Conservation (phyloP, 2,329 filamentous ascomycete species). For the Orbilia brochopaga region DNA sequence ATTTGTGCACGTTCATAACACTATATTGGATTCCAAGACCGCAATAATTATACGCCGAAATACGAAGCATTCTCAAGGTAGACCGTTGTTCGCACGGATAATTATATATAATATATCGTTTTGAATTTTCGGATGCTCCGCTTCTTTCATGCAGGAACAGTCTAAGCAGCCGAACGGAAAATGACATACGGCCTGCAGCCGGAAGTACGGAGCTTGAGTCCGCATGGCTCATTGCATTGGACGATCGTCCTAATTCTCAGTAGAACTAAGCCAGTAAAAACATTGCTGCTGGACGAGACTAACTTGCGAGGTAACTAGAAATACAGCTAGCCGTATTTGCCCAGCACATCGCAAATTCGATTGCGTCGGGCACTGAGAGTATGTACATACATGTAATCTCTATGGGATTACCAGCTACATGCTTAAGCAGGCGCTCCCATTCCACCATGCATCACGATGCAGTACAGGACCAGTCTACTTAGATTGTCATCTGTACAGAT, state of each 20-base stretch:
- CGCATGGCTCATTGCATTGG: no score
- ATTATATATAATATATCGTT: constrained; percentile 42
- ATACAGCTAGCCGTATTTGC: no score
- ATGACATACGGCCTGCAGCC: constrained; percentile 15
- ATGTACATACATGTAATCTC: no score
- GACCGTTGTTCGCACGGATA: constrained; percentile 42
- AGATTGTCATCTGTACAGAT: no score
- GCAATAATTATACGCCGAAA: background rate
- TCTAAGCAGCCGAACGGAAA: constrained; percentile 16
- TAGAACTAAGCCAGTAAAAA: background rate
- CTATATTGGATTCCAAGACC: background rate
- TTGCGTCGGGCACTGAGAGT: no score
- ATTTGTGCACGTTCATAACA: no score
- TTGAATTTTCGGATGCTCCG: constrained; percentile 33
- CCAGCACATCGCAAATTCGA: no score
- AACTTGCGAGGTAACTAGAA: background rate
- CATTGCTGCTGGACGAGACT: no score
- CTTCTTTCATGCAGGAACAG: constrained; percentile 46
- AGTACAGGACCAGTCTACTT: no score
- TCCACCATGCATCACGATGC: no score
- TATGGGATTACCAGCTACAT: no score
- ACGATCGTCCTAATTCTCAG: background rate
- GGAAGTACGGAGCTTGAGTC: constrained; percentile 37
- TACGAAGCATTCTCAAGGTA: constrained; percentile 12
- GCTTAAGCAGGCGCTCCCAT: no score